Conservation (phyloP, 139 green algal species). For the Eudorina sp. region DNA sequence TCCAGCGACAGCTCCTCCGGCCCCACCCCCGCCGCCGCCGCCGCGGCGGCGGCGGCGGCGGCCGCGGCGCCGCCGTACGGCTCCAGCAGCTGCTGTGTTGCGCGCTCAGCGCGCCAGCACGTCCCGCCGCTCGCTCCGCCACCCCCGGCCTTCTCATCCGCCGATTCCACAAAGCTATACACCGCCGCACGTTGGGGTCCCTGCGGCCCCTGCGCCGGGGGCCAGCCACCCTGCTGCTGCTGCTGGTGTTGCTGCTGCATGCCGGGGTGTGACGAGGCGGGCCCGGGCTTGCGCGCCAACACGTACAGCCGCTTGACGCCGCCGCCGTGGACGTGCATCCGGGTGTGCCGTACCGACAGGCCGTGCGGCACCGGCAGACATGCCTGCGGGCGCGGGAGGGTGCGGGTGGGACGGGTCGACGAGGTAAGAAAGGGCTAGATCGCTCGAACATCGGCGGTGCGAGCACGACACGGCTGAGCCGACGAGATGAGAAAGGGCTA, state of each 20-base stretch:
- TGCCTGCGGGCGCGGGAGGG: not conserved
- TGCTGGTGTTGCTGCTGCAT: not conserved
- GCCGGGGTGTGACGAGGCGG: not conserved
- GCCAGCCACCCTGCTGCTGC: constrained; percentile 5
- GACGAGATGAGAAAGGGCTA: no score
- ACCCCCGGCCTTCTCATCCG: not conserved
- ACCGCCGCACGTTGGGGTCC: not conserved
- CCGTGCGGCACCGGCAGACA: not conserved
- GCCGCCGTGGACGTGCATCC: not conserved
- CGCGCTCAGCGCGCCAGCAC: not conserved
- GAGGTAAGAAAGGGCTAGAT: no score
- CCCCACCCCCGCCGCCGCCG: not conserved
- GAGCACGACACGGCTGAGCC: no score
- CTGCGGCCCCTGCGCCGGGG: no score
- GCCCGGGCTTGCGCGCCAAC: not conserved
- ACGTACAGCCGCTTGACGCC: not conserved
- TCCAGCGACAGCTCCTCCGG: not conserved
- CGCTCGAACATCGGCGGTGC: no score
- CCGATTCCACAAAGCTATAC: not conserved
- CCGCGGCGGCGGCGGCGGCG: not conserved
- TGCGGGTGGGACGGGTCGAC: not conserved
- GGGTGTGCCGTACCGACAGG: not conserved
- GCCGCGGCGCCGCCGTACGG: not conserved
- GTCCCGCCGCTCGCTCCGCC: not conserved
- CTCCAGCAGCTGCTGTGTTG: not conserved